Percentiles rank a stretch among this genome's conserved stretches.
Conservation (phyloP, 2,329 filamentous ascomycete genomes). For the Xylaria hypoxylon region DNA sequence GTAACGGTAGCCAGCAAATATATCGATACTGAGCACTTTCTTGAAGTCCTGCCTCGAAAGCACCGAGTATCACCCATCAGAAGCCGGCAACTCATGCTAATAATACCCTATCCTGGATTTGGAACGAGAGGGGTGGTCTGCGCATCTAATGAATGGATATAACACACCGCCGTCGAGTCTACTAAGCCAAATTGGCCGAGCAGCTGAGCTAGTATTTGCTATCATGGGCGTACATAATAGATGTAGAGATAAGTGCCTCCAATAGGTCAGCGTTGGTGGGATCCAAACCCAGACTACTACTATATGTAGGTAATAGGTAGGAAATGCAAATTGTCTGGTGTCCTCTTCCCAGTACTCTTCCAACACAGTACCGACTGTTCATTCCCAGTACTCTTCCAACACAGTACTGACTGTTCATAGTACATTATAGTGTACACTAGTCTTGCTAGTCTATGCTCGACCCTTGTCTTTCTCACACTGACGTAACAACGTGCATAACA, state of each 20-base stretch:
- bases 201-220: conserved; percentile 12
- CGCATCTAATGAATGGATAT: conserved; percentile 16
- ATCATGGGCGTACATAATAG: not conserved
- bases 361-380: no score
- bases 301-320: not conserved
- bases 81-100: not conserved
- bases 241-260: no score
- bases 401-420: no score
- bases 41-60: not conserved
- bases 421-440: no score
- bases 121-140: conserved; percentile 32
- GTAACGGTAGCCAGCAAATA: conserved; percentile 25
- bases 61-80: not conserved
- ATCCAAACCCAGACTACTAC: no score
- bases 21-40: not conserved
- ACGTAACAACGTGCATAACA: conserved; percentile 30
- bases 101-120: conserved; percentile 13
- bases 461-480: conserved; percentile 32
- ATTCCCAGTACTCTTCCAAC: no score
- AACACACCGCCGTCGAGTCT: conserved; percentile 11
- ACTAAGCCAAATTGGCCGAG: conserved; percentile 3
- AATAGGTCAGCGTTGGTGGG: no score
- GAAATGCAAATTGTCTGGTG: conserved; percentile 33
- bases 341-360: conserved; percentile 10
- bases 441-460: conserved; percentile 7